Evolutionary conservation across 306 rosid genomes (phyloP).

Genomic region (Vigna angularis): DNA sequence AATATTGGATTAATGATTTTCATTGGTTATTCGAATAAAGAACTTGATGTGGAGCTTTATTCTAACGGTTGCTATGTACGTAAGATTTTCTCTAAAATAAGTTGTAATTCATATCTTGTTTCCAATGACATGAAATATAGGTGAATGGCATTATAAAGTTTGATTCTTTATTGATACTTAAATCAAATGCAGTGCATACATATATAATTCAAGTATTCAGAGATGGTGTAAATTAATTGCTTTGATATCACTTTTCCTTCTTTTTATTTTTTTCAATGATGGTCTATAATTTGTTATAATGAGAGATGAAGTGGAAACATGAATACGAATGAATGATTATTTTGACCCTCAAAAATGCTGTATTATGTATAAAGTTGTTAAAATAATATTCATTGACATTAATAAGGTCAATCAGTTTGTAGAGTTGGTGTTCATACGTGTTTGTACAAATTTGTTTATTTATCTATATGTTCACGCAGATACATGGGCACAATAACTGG

Average conservation of each 20-base stretch:
- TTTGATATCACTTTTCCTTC: neutral
- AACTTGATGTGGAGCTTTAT: neutral
- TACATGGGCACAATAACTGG: slow-evolving; percentile 98
- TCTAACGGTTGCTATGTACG: neutral
- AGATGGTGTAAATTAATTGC: slow-evolving; percentile 2
- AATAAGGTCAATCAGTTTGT: neutral
- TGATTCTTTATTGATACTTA: neutral
- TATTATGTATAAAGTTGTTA: slow-evolving; percentile 26
- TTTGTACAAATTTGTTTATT: neutral
- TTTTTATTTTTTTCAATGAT: neutral
- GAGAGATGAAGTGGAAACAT: slow-evolving; percentile 15
- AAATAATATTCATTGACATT: slow-evolving; percentile 7
- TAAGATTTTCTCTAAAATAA: neutral
- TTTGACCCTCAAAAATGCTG: slow-evolving; percentile 19
- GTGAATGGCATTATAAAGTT: neutral
- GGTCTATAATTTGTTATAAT: neutral
- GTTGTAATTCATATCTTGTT: slow-evolving; percentile 2
- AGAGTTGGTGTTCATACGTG: slow-evolving; percentile 23
- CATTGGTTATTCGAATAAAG: neutral
- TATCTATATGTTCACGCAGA: slow-evolving; percentile 43
- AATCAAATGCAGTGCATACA: neutral
- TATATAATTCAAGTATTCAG: neutral
- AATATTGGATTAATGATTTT: neutral
- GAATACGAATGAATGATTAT: slow-evolving; percentile 14
- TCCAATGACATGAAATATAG: neutral